A percentile compares a stretch with the other conserved stretches of the same genome.
Evolutionary conservation across 2,329 filamentous ascomycete species (phyloP).

Genomic region (Mycocentrospora acerina): DNA sequence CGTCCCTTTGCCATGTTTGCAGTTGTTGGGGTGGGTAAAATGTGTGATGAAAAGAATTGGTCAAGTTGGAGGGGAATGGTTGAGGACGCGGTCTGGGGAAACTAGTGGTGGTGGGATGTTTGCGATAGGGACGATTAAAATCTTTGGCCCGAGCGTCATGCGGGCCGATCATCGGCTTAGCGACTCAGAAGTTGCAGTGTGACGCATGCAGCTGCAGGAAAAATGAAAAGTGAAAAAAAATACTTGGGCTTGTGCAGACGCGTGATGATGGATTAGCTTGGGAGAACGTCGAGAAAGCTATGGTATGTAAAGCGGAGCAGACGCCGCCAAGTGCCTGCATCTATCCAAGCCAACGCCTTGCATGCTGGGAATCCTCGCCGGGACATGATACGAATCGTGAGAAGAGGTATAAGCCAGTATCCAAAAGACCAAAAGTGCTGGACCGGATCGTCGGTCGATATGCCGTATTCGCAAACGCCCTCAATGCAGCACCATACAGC

Average conservation of each 20-base stretch:
- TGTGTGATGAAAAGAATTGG: conserved; percentile 9
- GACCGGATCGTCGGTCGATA: too few relatives aligned
- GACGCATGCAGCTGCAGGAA: too few relatives aligned
- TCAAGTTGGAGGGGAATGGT: too few relatives aligned
- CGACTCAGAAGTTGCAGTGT: conserved; percentile 1
- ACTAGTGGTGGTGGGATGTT: conserved; percentile 9
- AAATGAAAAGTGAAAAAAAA: too few relatives aligned
- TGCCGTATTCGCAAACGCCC: too few relatives aligned
- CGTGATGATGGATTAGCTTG: too few relatives aligned
- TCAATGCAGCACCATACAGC: too few relatives aligned
- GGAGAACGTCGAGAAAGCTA: too few relatives aligned
- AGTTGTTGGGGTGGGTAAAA: conserved; percentile 6
- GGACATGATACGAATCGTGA: neutral
- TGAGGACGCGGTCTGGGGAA: conserved; percentile 9
- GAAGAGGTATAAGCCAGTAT: too few relatives aligned
- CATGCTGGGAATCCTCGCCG: neutral
- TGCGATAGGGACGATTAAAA: conserved; percentile 17
- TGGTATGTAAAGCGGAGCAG: too few relatives aligned
- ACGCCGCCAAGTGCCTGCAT: neutral
- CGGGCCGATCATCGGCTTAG: conserved; percentile 23
- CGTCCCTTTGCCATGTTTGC: conserved; percentile 44
- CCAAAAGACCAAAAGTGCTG: too few relatives aligned
- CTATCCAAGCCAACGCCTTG: neutral
- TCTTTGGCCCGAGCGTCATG: conserved; percentile 14
- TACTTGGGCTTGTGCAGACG: too few relatives aligned